phyloP scores from a whole-genome alignment of 2,329 filamentous ascomycete genomes.

The Stachybotrys chartarum region DNA sequence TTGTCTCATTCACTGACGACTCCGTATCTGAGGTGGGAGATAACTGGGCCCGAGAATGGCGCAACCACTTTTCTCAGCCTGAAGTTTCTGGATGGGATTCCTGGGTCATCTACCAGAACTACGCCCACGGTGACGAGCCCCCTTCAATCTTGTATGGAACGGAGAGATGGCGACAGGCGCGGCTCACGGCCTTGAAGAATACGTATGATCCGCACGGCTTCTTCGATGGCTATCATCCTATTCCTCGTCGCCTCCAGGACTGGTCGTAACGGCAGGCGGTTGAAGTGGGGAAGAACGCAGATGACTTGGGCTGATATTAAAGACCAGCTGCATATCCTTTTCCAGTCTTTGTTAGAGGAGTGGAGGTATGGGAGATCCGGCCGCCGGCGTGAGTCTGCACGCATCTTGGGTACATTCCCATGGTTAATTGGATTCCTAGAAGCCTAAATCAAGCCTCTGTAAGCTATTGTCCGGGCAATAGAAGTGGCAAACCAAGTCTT shows the following conservation, averaged over 20 bases:
- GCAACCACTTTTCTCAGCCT: conserved; percentile 8
- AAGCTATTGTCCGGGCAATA: too few species aligned
- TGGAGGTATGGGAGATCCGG: too few species aligned
- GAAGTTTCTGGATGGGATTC: conserved; percentile 1
- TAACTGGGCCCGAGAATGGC: conserved; percentile 10
- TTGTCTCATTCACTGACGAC: conserved; percentile 12
- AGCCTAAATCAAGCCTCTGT: too few species aligned
- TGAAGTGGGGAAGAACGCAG: too few species aligned
- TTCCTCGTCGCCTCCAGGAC: neutral
- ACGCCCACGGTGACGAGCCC: conserved; percentile 40
- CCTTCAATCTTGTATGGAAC: conserved; percentile 36
- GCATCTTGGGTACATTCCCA: too few species aligned
- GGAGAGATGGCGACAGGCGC: conserved; percentile 39
- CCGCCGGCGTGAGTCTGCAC: too few species aligned
- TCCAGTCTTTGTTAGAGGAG: too few species aligned
- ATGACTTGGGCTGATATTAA: too few species aligned
- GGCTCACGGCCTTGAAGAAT: conserved; percentile 36
- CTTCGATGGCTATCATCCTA: conserved; percentile 26
- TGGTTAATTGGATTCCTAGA: too few species aligned
- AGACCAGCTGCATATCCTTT: too few species aligned
- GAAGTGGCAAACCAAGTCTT: too few species aligned
- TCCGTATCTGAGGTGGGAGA: conserved; percentile 7
- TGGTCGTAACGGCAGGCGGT: neutral
- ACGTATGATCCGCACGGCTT: conserved; percentile 38
- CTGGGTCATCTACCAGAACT: conserved; percentile 36